Percentiles rank a stretch among this genome's conserved stretches.
phyloP scores from a whole-genome alignment of 202 grass and related monocot species.

The Setaria viridis region DNA sequence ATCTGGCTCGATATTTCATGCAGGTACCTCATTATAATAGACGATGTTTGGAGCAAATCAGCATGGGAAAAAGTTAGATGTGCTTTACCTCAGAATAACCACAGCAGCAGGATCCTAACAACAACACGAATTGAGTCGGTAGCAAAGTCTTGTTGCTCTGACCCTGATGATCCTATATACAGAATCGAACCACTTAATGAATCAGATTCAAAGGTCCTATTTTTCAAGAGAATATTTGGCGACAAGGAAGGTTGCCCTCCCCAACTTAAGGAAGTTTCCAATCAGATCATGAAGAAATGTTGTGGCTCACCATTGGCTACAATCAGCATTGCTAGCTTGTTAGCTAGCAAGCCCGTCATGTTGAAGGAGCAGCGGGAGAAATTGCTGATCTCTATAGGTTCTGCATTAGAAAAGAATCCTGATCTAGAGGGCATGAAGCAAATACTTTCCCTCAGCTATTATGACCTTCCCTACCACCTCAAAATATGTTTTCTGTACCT shows the following conservation, averaged over 20 bases:
- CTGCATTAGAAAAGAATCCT: slow-evolving; percentile 47
- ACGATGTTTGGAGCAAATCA: slow-evolving; percentile 46
- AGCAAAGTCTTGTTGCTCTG: slow-evolving; percentile 36
- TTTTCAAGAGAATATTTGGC: slow-evolving; percentile 49
- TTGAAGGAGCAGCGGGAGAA: slow-evolving; percentile 49
- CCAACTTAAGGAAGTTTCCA: slow-evolving; percentile 32
- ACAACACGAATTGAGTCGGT: slow-evolving; percentile 44
- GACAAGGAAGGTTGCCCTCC: slow-evolving; percentile 34
- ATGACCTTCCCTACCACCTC: slow-evolving; percentile 49
- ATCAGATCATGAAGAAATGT: slow-evolving; percentile 49
- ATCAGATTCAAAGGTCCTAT: slow-evolving; percentile 39
- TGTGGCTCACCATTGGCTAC: slow-evolving; percentile 48
- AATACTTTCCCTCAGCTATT: slow-evolving; percentile 60
- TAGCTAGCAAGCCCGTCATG: slow-evolving; percentile 42
- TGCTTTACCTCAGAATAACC: slow-evolving; percentile 42
- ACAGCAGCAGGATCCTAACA: slow-evolving; percentile 29
- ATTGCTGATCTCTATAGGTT: slow-evolving; percentile 49
- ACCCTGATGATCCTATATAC: slow-evolving; percentile 1
- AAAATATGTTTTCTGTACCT: slow-evolving; percentile 52
- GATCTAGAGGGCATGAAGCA: slow-evolving; percentile 49
- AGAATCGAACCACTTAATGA: slow-evolving; percentile 45
- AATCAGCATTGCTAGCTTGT: slow-evolving; percentile 50
- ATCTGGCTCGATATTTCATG: slow-evolving; percentile 17
- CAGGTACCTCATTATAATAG: slow-evolving; percentile 46
- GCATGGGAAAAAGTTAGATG: slow-evolving; percentile 49